Evolutionary conservation across 345 rosid species (phyloP), one percentile per base, ranked within the genome.

Genomic region (Durio zibethinus): DNA sequence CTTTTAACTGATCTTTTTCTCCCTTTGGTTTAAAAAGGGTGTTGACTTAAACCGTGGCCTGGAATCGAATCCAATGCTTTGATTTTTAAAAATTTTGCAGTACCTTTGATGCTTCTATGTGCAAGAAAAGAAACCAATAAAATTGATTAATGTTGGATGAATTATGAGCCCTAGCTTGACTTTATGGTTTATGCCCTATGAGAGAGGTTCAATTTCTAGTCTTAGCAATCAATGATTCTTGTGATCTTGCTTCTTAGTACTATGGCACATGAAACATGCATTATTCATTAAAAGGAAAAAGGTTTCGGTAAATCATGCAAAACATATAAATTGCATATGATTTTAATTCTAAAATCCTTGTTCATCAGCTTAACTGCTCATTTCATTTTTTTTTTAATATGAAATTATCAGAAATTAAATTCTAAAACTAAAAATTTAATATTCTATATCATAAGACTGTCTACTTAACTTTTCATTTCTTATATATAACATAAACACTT

Each of bases 11-110:
- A 57, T 60, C 21, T 1, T 66, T 20, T 29, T 80, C 57, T 62
- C 61, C 27, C 25, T 59, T 52, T 43, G 5, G 43, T 31, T 38
- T 35, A 29, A 71, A 45, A 80, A 47, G 62, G 50, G 75, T 5
- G 77, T 80, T 75, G 83, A 80, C 80, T 83, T 77, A 5, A 6
- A 52, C 62, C 47, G 14, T 74, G 77, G 66, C 81, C 75, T 40
- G 1, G 7, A 70, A 75, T 75, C 67, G 83, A 71, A 78, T 64
- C 73, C 77, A 62, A 74, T 77, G 83, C 79, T 67, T 52, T 66
- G 5, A 2, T 12, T 36, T 60, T 50, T n/a, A 6, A 12, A 10
- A 40, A 48, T 56, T 11, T 23, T 70, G 72, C 72, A 15, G 45
- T n/a, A 48, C 31, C 56, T 48, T 72, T 65, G 66, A 65, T 75